These are phyloP conservation scores for Betula pendula DNA, from an alignment of 306 rosid species.

Conservation along the genomic window DNA sequence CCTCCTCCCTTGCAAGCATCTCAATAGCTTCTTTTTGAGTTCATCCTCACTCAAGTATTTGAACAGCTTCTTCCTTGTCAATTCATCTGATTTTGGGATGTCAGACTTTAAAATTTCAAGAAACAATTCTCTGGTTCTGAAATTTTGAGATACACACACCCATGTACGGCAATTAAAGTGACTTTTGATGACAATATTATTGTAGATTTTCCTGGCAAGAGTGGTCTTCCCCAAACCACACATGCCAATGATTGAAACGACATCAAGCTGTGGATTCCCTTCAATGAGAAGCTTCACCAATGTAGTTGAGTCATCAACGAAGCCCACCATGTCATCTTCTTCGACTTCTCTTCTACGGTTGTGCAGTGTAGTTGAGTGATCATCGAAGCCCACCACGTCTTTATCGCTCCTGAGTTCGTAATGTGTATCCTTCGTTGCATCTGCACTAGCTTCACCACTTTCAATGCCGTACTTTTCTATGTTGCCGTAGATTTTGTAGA, in stretches of 20 bases:
- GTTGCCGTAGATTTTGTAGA: too few relatives aligned
- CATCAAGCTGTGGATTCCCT: neutral
- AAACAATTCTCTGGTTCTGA: neutral
- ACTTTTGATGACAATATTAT: neutral
- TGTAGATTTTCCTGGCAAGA: neutral
- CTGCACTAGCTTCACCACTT: too few relatives aligned
- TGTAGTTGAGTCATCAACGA: rapidly evolving
- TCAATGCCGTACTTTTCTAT: too few relatives aligned
- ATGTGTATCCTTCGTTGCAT: too few relatives aligned
- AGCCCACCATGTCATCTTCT: neutral
- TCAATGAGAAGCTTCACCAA: neutral
- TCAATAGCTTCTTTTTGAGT: neutral
- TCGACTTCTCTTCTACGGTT: neutral
- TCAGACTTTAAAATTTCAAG: neutral
- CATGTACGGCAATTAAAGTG: neutral
- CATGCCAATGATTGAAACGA: neutral
- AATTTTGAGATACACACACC: neutral
- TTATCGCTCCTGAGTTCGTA: too few relatives aligned
- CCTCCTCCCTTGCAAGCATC: neutral
- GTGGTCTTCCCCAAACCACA: neutral
- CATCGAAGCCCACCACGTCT: too few relatives aligned
- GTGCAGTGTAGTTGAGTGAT: too few relatives aligned
- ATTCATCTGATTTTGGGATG: neutral
- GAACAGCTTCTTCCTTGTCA: neutral
- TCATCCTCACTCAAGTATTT: neutral